Percentiles rank a stretch among this genome's conserved stretches.
These are phyloP conservation scores for Leccinum barrowsii DNA, from an alignment of 768 basidiomycete species.

Conservation along the genomic window DNA sequence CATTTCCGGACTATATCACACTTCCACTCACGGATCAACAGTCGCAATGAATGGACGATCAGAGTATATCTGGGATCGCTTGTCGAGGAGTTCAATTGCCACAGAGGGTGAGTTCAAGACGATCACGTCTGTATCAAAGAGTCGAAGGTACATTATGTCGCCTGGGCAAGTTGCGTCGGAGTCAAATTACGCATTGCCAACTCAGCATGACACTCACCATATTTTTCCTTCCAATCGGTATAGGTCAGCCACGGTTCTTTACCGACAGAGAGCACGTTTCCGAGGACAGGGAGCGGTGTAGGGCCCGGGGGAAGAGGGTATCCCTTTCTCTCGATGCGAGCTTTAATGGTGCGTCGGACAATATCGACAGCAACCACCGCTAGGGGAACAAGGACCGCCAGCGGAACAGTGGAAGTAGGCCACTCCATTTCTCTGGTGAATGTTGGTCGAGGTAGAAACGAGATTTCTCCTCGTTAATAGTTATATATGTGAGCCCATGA, in stretches of 20 bases:
- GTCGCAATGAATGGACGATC: constrained; percentile 2
- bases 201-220: not conserved
- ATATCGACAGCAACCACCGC: not conserved
- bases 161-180: not conserved
- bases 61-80: constrained; percentile 1
- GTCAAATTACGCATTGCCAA: not conserved
- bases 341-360: not conserved
- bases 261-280: not conserved
- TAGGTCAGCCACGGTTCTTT: not conserved
- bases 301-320: not conserved
- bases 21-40: not conserved
- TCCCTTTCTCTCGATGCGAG: not conserved
- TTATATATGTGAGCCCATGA: not conserved
- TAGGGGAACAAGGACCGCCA: not conserved
- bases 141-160: not conserved
- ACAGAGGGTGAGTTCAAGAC: not conserved
- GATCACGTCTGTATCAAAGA: not conserved
- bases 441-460: not conserved
- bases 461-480: not conserved
- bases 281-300: not conserved
- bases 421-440: not conserved
- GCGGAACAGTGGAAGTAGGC: not conserved
- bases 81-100: not conserved
- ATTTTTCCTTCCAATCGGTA: not conserved
- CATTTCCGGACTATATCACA: not conserved